Base-by-base conservation (phyloP, 176 grass and related monocot species). In the Saccharum spontaneum region DNA sequence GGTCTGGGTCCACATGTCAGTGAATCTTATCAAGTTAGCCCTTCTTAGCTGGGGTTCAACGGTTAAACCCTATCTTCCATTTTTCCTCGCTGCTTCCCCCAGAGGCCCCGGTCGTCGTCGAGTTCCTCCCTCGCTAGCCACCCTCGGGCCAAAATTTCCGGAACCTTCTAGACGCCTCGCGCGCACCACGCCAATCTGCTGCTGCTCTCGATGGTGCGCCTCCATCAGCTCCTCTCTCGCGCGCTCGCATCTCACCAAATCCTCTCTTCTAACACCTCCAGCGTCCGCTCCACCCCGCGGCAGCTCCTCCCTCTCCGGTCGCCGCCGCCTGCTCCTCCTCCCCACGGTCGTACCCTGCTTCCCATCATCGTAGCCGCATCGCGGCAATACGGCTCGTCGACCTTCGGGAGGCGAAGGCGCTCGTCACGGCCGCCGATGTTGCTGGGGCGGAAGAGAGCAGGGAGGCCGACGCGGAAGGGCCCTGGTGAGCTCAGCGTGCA, bases 401-500 rank as follows among this genome's bases (percentile, higher is more conserved):
- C 20, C 24, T 11, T 75, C 71, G 49, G 75, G 26, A 57, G 76
- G 71, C 67, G 55, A 62, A 85, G 76, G 75, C 87, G 89, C 65
- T 36, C 15, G 14, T 37, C 73, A 28, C 8, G 37, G 41, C 82
- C 65, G 64, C 82, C 81, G 63, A 88, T 79, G 26, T 26, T 91
- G 38, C 81, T 73, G 41, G 71, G 70, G 78, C 40, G 87, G 70
- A 73, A 67, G 79, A 70, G 49, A 67, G 46, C 76, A 24, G 89
- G 78, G 71, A 55, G 63, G 61, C 14, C 64, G 30, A 77, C 18
- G 78, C 61, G 83, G 43, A 83, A 95, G 79, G 89, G 89, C 67
- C 81, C 86, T 7, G 28, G 80, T 46, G 85, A 94, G 78, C 86
- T 98, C 65, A 86, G 86, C 78, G 91, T 95, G n/a, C 77, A 91